Evolutionary conservation across 495 filamentous ascomycete genomes (phyloP).

Genomic region (Penicillium mononematosum): DNA sequence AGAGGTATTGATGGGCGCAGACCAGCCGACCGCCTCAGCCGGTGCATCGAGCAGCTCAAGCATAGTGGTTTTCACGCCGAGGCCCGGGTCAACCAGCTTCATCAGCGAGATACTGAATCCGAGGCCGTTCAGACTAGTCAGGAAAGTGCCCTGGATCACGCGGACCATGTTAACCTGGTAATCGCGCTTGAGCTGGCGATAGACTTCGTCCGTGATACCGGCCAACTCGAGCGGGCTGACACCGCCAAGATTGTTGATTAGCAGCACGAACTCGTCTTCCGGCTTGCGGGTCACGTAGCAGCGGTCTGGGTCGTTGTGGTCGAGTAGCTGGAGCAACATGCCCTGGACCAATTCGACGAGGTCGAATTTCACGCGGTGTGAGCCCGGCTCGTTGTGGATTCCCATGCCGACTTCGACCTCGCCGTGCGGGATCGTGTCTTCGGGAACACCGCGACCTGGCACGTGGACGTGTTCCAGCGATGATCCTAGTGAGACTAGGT

Average conservation of each 20-base stretch:
- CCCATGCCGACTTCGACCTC: conserved; percentile 98
- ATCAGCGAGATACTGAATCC: conserved; percentile 89
- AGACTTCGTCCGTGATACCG: conserved; percentile 84
- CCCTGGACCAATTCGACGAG: conserved; percentile 68
- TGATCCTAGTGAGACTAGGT: conserved; percentile 82
- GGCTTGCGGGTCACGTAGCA: conserved; percentile 68
- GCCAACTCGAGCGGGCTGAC: conserved; percentile 85
- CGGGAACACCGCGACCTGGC: conserved; percentile 63
- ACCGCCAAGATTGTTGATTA: conserved; percentile 95
- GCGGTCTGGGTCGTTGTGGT: conserved; percentile 74
- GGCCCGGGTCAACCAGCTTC: conserved; percentile 75
- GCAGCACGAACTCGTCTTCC: conserved; percentile 64
- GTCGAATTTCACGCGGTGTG: conserved; percentile 63
- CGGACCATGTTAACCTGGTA: conserved; percentile 74
- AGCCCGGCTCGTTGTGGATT: conserved; percentile 95
- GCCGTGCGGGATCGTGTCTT: conserved; percentile 59
- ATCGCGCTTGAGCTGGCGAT: conserved; percentile 65
- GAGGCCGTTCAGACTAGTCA: conserved; percentile 89
- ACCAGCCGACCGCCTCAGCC: conserved; percentile 83
- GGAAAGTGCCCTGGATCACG: conserved; percentile 54
- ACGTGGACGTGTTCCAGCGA: conserved; percentile 90
- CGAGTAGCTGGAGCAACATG: conserved; percentile 82
- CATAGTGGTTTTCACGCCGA: conserved; percentile 74
- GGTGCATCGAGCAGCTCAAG: conserved; percentile 84
- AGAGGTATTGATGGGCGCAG: conserved; percentile 59